Evolutionary conservation across 2,329 filamentous ascomycete genomes (phyloP).

Genomic region (Aspergillus versicolor): DNA sequence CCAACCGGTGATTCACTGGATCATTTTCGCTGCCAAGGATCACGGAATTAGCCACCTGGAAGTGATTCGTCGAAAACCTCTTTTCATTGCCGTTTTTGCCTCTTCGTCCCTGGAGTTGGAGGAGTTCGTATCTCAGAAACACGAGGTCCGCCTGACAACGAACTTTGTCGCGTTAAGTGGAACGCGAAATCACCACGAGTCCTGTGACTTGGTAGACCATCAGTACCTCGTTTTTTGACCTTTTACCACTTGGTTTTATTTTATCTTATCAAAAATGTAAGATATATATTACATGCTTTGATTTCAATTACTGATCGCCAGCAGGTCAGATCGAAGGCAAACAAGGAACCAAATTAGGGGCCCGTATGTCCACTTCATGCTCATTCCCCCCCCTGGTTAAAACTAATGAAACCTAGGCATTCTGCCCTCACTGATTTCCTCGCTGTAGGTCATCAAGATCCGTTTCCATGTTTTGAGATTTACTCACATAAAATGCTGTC

Average conservation of each 20-base stretch:
- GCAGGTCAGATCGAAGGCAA: constrained; percentile 31
- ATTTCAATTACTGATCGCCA: constrained; percentile 7
- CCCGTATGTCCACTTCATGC: constrained; percentile 43
- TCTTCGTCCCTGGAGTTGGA: background rate
- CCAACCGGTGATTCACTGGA: constrained; percentile 6
- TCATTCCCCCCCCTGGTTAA: background rate
- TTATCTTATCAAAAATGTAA: constrained; percentile 14
- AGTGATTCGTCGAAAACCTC: constrained; percentile 6
- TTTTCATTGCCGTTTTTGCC: background rate
- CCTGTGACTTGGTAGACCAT: constrained; percentile 27
- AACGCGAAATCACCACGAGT: constrained; percentile 41
- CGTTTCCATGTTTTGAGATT: background rate
- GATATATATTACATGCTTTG: background rate
- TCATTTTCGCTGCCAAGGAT: constrained; percentile 1
- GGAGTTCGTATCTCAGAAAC: background rate
- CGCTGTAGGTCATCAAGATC: constrained; percentile 49
- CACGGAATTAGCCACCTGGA: constrained; percentile 7
- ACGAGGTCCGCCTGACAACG: constrained; percentile 15
- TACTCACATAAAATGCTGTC: background rate
- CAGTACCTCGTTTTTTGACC: background rate
- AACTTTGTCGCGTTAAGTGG: constrained; percentile 38
- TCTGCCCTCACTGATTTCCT: constrained; percentile 69
- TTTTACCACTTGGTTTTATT: background rate
- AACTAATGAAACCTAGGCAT: constrained; percentile 43
- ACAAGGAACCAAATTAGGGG: constrained; percentile 37